phyloP scores from a whole-genome alignment of 768 basidiomycete species.

The Tylopilus sp. region DNA sequence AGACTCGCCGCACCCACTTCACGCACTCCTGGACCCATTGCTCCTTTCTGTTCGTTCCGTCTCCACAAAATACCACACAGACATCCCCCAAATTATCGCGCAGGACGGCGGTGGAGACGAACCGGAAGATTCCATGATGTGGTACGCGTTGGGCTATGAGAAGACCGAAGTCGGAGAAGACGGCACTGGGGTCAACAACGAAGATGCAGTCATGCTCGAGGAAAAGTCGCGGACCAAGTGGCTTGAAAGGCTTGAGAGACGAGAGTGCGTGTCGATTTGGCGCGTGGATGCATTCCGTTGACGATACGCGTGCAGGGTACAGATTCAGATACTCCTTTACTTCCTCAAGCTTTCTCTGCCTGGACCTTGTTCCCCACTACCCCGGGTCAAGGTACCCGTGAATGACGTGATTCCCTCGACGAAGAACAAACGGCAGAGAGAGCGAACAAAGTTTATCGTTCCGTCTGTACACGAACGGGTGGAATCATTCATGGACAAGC shows the following conservation, averaged over 20 bases:
- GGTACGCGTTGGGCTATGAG: slow-evolving; percentile 67
- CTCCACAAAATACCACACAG: slow-evolving; percentile 59
- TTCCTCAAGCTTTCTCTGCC: slow-evolving; percentile 63
- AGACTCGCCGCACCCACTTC: slow-evolving; percentile 50
- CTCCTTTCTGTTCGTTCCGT: slow-evolving; percentile 55
- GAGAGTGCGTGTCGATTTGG: slow-evolving; percentile 47
- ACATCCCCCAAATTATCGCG: slow-evolving; percentile 57
- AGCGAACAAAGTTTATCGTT: slow-evolving; percentile 19
- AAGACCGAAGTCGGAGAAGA: slow-evolving; percentile 33
- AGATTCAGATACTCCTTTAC: slow-evolving; percentile 73
- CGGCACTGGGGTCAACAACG: slow-evolving; percentile 17
- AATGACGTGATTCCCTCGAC: slow-evolving; percentile 26
- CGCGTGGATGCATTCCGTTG: not conserved
- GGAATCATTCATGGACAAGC: slow-evolving; percentile 74
- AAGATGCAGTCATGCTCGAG: slow-evolving; percentile 36
- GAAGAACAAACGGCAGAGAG: slow-evolving; percentile 31
- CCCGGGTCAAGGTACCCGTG: slow-evolving; percentile 23
- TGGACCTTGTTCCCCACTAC: slow-evolving; percentile 34
- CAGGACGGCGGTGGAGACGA: slow-evolving; percentile 61
- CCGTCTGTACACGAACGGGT: slow-evolving; percentile 47
- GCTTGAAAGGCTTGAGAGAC: slow-evolving; percentile 63
- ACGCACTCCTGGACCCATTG: slow-evolving; percentile 55
- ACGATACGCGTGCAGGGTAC: slow-evolving; percentile 45
- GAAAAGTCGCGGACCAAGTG: slow-evolving; percentile 53
- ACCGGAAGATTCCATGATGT: slow-evolving; percentile 72